Percentiles rank a stretch among this genome's conserved stretches.
Conservation (phyloP, 176 grass and related monocot species). For the Oryza meridionalis region DNA sequence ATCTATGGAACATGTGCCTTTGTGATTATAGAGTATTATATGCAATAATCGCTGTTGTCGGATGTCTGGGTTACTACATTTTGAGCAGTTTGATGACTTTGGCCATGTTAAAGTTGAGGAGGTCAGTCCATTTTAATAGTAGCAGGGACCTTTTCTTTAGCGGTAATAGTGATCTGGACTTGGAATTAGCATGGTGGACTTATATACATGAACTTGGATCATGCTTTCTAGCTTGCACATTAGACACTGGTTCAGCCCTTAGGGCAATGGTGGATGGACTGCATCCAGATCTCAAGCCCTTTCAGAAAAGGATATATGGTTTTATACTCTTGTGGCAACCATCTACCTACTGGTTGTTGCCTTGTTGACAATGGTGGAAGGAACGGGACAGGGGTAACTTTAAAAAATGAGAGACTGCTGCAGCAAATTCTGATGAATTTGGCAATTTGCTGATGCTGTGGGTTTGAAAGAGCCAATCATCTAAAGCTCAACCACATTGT, state of each 20-base stretch:
- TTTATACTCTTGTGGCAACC: background rate
- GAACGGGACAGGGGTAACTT: too few species aligned
- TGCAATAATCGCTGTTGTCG: background rate
- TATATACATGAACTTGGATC: background rate
- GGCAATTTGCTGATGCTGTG: too few species aligned
- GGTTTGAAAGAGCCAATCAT: background rate
- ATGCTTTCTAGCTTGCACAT: background rate
- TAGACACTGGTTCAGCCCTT: background rate
- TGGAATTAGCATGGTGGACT: background rate
- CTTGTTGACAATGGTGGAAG: too few species aligned
- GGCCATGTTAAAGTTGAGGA: background rate
- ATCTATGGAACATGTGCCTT: background rate
- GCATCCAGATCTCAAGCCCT: background rate
- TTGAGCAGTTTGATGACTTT: conserved; percentile 1
- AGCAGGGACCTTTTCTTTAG: background rate
- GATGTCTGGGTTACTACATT: background rate
- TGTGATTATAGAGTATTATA: background rate
- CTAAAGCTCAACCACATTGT: too few species aligned
- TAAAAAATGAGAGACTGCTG: too few species aligned
- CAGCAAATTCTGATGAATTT: too few species aligned
- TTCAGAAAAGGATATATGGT: background rate
- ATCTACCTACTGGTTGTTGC: background rate
- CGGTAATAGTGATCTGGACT: background rate
- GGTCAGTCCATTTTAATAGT: background rate
- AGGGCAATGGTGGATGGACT: background rate